Evolutionary conservation across 306 rosid species (phyloP).

Genomic region (Trichosanthes cucumerina): DNA sequence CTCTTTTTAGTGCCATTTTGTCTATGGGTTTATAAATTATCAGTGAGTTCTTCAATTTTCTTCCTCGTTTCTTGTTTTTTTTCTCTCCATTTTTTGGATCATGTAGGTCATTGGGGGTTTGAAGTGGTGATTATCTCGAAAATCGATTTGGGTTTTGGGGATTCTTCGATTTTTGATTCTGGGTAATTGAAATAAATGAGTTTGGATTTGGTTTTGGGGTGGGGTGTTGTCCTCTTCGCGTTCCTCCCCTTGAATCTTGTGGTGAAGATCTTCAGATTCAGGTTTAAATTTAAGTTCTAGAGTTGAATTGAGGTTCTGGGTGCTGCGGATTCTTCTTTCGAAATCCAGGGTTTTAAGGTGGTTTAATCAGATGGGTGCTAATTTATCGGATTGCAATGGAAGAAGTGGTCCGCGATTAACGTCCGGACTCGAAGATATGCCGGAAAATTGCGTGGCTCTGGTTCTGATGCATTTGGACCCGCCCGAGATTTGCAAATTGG

Average conservation of each 20-base stretch:
- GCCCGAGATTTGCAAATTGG: slow-evolving; percentile 60
- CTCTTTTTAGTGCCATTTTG: background rate
- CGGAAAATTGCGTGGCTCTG: slow-evolving; percentile 74
- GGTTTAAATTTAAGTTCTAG: slow-evolving; percentile 43
- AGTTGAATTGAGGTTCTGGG: slow-evolving; percentile 15
- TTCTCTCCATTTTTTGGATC: background rate
- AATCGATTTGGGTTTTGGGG: background rate
- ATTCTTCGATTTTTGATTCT: slow-evolving; percentile 7
- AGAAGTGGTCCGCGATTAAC: slow-evolving; percentile 4
- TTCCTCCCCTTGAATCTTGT: slow-evolving; percentile 38
- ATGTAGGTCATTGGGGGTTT: background rate
- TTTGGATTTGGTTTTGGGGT: slow-evolving; percentile 18
- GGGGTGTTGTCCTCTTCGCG: slow-evolving; percentile 8
- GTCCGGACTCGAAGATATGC: slow-evolving; percentile 65
- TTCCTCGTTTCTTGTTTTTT: background rate
- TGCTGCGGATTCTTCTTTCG: background rate
- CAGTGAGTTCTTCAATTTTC: background rate
- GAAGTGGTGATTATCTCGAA: background rate
- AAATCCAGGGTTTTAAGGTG: background rate
- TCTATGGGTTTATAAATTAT: background rate
- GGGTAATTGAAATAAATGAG: slow-evolving; percentile 30
- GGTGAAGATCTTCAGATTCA: slow-evolving; percentile 42
- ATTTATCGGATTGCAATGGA: slow-evolving; percentile 25
- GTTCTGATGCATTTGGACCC: slow-evolving; percentile 57
- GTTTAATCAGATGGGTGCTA: slow-evolving; percentile 40